Evolutionary conservation across 2,329 filamentous ascomycete species (phyloP), one percentile per base, ranked within the genome.

Genomic region (Colletotrichum echinochloae): DNA sequence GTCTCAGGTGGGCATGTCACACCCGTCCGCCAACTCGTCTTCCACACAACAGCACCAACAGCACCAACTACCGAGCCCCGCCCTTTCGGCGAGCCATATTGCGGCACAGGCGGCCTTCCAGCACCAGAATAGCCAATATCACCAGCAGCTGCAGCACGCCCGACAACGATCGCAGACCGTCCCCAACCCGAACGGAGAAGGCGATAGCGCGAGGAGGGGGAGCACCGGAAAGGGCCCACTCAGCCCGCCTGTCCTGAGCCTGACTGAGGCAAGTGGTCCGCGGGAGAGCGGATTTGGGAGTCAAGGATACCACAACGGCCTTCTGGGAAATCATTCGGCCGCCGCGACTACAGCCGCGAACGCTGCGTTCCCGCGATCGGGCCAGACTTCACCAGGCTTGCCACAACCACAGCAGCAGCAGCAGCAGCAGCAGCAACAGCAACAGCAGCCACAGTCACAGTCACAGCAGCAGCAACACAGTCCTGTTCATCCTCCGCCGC

Each of bases 101-200:
- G 93, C 93, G 48, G 92, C 92, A 23, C 92, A 94, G 80, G 90
- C 92, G 12, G 93, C 93, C 65, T 90, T 92, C 76, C 88, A 88
- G 41, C 88, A 91, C 76, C 85, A 88, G 76, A 83, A 84, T 52
- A 79, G 80, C 23, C 74, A 75, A 11, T 73, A 74, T 9, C 73
- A 74, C 18, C 66, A 57, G 56, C 67, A 66, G 39, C 90, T 93
- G 83, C 88, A 74, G 12, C 86, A 88, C 75, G 83, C 79, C 69
- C 85, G 93, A 26, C 92, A 94, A 78, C 88, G 92, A 62, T 94
- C 92, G 18, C 91, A 93, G 78, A 94, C 92, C 0, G 89, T 92
- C 11, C 90, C 92, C 7, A 86, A 88, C 23, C 88, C 82, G 1
- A 57, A 57, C 55, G 59, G 57, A 41, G 55, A 56, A 39, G 39